These are phyloP conservation scores for Apophysomyces variabilis DNA, from an alignment of 371 early-diverging fungal genomes.

Conservation along the genomic window DNA sequence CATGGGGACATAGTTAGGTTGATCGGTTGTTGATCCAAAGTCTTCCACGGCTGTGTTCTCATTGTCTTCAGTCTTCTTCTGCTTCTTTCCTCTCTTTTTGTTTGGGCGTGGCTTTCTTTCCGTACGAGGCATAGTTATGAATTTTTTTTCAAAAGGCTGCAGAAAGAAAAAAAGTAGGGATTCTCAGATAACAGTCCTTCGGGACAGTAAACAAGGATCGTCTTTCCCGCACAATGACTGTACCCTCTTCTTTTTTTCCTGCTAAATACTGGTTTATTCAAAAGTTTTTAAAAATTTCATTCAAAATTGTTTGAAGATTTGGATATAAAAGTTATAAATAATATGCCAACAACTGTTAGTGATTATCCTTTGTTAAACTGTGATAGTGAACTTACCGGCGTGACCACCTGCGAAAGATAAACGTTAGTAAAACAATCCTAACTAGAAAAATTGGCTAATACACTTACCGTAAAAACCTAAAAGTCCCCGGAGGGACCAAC, in stretches of 20 bases:
- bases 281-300: too few species aligned
- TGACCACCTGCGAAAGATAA: too few species aligned
- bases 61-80: constrained; percentile 28
- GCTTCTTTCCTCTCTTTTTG: constrained; percentile 40
- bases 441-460: too few species aligned
- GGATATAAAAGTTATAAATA: too few species aligned
- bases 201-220: neutral
- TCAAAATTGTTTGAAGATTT: too few species aligned
- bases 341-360: too few species aligned
- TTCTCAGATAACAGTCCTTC: neutral
- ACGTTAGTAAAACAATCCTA: too few species aligned
- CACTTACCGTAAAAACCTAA: too few species aligned
- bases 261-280: too few species aligned
- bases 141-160: neutral
- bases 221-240: neutral
- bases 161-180: neutral
- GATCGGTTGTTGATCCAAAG: neutral
- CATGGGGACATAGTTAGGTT: constrained; percentile 3
- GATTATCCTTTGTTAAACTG: too few species aligned
- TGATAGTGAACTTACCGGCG: too few species aligned
- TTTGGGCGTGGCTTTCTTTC: constrained; percentile 40
- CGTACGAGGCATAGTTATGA: constrained; percentile 31
- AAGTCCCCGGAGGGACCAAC: too few species aligned
- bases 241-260: neutral
- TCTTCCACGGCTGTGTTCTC: constrained; percentile 6